Percentiles rank a stretch among this genome's conserved stretches.
Evolutionary conservation across 2,329 filamentous ascomycete species (phyloP).

Genomic region (Pseudopyrenochaeta lycopersici): DNA sequence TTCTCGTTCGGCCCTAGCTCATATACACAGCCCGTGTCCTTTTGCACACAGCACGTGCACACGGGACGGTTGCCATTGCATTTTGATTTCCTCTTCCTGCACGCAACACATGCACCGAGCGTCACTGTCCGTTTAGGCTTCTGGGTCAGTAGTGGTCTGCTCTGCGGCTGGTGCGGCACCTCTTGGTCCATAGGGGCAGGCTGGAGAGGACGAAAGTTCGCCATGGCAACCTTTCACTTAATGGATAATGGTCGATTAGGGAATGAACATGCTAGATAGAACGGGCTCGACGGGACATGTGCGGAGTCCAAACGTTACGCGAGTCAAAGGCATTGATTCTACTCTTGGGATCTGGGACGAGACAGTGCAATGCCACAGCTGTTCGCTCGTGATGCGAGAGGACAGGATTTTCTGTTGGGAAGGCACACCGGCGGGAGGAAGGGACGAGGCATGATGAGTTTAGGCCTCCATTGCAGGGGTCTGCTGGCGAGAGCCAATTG

Average conservation of each 20-base stretch:
- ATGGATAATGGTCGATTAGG: constrained; percentile 1
- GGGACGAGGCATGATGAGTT: constrained; percentile 2
- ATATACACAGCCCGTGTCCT: constrained; percentile 43
- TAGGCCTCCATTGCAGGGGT: constrained; percentile 11
- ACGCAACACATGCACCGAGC: constrained; percentile 46
- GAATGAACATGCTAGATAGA: constrained; percentile 7
- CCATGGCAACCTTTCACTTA: constrained; percentile 24
- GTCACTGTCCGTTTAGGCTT: constrained; percentile 47
- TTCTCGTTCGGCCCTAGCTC: constrained; percentile 48
- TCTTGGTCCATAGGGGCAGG: constrained; percentile 44
- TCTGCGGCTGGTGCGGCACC: constrained; percentile 29
- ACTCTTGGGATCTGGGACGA: background rate
- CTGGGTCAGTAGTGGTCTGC: constrained; percentile 29
- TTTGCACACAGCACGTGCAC: constrained; percentile 44
- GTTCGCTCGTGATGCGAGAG: constrained; percentile 11
- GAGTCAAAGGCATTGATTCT: constrained; percentile 16
- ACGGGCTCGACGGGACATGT: background rate
- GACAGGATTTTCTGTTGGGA: constrained; percentile 34
- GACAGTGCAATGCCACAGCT: constrained; percentile 7
- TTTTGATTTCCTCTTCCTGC: constrained; percentile 46
- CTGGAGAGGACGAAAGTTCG: constrained; percentile 42
- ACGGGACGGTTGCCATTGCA: constrained; percentile 43
- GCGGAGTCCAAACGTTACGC: background rate
- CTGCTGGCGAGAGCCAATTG: background rate
- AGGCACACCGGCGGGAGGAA: constrained; percentile 22